Evolutionary conservation across 2,329 filamentous ascomycete genomes (phyloP).

Genomic region (Colletotrichum cereale): DNA sequence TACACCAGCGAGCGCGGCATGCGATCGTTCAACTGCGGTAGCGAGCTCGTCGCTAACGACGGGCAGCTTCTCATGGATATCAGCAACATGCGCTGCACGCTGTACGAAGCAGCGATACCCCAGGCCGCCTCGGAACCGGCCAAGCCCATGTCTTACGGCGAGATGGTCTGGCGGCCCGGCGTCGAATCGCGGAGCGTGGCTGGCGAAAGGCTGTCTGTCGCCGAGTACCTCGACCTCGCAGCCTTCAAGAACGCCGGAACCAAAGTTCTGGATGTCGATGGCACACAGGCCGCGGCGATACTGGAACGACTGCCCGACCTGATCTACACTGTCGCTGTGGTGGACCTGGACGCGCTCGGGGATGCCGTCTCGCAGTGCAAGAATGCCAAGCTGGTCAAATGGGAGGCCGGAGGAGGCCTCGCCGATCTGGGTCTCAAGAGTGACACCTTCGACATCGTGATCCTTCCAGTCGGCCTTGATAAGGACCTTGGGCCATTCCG

Average conservation of each 20-base stretch:
- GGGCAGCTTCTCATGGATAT: constrained; percentile 47
- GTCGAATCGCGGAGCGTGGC: constrained; percentile 28
- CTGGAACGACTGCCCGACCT: no score
- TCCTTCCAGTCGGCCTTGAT: no score
- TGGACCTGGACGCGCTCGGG: no score
- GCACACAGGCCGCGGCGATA: no score
- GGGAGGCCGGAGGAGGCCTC: no score
- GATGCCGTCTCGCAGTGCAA: no score
- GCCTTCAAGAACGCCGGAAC: constrained; percentile 46
- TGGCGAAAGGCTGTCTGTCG: constrained; percentile 18
- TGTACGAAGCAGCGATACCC: constrained; percentile 49
- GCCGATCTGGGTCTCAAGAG: no score
- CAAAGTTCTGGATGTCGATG: constrained; percentile 31
- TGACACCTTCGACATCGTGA: no score
- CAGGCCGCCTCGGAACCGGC: constrained; percentile 40
- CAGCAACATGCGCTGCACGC: constrained; percentile 42
- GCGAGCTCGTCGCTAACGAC: constrained; percentile 44
- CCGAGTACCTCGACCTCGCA: constrained; percentile 41
- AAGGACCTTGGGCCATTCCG: no score
- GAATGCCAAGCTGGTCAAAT: no score
- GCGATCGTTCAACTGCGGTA: constrained; percentile 42
- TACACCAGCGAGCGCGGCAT: constrained; percentile 44
- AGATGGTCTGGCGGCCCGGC: constrained; percentile 46
- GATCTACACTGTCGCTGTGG: no score
- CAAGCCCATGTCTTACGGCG: constrained; percentile 43